Evolutionary conservation across 257 asterid species (phyloP).

Genomic region (Nicotiana undulata): DNA sequence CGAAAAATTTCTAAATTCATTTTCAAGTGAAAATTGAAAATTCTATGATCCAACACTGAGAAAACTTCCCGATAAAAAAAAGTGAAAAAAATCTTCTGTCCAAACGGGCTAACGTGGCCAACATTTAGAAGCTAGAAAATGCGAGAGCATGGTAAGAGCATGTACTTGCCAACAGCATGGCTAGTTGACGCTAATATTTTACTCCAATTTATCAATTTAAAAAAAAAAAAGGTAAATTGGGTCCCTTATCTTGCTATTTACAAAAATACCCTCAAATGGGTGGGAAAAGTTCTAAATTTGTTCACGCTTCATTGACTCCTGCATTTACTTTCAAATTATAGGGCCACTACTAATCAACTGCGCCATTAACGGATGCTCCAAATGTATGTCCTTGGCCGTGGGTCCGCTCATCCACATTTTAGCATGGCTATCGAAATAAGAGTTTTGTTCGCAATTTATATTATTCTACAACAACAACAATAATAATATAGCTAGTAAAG

Average conservation of each 20-base stretch:
- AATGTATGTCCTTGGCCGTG: background rate
- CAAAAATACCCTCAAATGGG: background rate
- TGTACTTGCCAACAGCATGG: background rate
- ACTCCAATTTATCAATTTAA: background rate
- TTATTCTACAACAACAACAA: too few species aligned
- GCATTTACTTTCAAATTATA: background rate
- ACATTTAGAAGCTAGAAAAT: background rate
- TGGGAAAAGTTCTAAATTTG: background rate
- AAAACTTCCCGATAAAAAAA: too few species aligned
- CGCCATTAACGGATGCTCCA: background rate
- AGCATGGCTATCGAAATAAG: background rate
- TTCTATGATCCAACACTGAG: too few species aligned
- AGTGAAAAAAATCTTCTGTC: too few species aligned
- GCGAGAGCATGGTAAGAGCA: background rate
- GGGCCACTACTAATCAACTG: background rate
- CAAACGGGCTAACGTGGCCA: background rate
- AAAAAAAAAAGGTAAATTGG: background rate
- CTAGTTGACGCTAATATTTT: background rate
- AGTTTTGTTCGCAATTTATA: too few species aligned
- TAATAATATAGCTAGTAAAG: accelerated
- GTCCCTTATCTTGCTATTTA: background rate
- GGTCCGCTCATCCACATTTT: background rate
- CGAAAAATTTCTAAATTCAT: too few species aligned
- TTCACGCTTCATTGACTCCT: background rate
- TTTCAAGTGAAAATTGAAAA: too few species aligned